These are phyloP conservation scores for Candida takata DNA, from an alignment of 805 yeast species.

Conservation along the genomic window DNA sequence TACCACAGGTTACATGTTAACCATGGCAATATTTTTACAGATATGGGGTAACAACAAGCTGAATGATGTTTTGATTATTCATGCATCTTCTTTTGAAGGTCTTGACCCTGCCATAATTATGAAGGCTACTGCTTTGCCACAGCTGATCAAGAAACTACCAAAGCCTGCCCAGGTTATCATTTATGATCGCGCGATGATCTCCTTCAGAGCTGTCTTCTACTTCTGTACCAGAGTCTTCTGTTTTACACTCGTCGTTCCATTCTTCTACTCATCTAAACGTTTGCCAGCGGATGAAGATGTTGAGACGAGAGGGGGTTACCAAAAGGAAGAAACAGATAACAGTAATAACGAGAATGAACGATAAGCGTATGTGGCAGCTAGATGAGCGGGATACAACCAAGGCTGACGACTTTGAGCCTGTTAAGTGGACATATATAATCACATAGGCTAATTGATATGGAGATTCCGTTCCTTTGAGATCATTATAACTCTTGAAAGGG, in stretches of 20 bases:
- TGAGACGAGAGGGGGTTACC: conserved; percentile 5
- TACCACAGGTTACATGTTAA: conserved; percentile 45
- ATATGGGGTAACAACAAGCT: conserved; percentile 55
- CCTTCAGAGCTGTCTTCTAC: conserved; percentile 35
- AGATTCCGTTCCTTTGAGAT: too few species aligned
- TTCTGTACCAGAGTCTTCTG: conserved; percentile 32
- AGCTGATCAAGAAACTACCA: neutral
- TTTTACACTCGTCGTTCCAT: conserved; percentile 25
- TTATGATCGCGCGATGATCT: conserved; percentile 25
- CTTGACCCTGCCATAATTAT: neutral
- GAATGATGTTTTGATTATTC: too few species aligned
- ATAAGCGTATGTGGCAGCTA: too few species aligned
- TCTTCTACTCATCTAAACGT: conserved; percentile 35
- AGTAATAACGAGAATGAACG: too few species aligned
- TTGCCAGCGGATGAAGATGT: conserved; percentile 29
- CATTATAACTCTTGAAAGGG: too few species aligned
- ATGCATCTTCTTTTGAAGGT: conserved; percentile 51
- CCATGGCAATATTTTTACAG: conserved; percentile 46
- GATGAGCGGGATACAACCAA: too few species aligned
- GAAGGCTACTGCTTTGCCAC: conserved; percentile 6
- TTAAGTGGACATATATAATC: too few species aligned
- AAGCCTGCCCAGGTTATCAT: conserved; percentile 11
- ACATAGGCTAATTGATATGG: too few species aligned
- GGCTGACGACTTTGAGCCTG: too few species aligned
- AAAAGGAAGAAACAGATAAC: too few species aligned